phyloP scores from a whole-genome alignment of 179 eudicot species.

The Gypsophila paniculata region DNA sequence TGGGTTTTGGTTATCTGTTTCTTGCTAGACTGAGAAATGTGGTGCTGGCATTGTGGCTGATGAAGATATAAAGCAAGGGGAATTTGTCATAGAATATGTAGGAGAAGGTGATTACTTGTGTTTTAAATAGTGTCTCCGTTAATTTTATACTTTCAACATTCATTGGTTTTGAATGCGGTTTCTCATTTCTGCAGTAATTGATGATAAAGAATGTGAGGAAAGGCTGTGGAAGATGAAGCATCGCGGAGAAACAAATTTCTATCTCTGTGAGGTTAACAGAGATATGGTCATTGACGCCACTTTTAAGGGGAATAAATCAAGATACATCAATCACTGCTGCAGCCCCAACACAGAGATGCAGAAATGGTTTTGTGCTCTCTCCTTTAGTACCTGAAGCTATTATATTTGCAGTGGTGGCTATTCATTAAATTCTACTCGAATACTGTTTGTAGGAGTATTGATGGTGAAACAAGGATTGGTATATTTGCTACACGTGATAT shows the following conservation, averaged over 20 bases:
- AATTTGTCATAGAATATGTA: conserved; percentile 90
- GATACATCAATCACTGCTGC: conserved; percentile 97
- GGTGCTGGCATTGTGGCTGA: conserved; percentile 93
- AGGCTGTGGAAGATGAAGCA: conserved; percentile 97
- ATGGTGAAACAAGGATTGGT: conserved; percentile 95
- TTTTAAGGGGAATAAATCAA: conserved; percentile 86
- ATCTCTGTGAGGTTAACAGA: conserved; percentile 90
- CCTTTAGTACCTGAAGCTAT: conserved; percentile 22
- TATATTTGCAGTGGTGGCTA: conserved; percentile 11
- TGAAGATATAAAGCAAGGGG: conserved; percentile 88
- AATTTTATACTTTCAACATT: conserved; percentile 2
- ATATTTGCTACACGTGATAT: conserved; percentile 88
- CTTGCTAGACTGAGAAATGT: conserved; percentile 86
- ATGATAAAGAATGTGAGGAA: conserved; percentile 92
- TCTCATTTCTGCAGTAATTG: conserved; percentile 67
- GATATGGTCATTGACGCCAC: conserved; percentile 99
- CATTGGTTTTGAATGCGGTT: conserved; percentile 7
- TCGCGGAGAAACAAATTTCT: conserved; percentile 87
- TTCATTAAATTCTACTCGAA: not conserved
- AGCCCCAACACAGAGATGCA: conserved; percentile 98
- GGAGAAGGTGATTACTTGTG: conserved; percentile 74
- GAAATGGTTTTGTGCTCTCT: conserved; percentile 68
- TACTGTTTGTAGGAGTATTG: conserved; percentile 58
- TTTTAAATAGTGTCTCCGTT: conserved; percentile 10
- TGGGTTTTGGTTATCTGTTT: no score